phyloP scores from a whole-genome alignment of 2,329 filamentous ascomycete species.

The Endoconidiophora laricicola region DNA sequence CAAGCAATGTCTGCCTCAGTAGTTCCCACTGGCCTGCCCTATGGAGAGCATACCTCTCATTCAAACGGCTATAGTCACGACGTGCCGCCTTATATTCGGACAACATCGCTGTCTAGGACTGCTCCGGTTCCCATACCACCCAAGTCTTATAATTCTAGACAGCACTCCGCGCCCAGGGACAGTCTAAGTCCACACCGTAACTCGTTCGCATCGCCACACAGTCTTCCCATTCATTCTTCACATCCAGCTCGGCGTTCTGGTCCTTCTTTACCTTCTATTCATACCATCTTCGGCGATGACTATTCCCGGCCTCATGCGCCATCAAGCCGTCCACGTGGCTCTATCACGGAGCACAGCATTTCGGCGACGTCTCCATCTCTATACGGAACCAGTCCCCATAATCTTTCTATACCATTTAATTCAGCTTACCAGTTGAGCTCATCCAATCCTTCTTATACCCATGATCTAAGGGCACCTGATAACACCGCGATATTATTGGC shows the following conservation, averaged over 20 bases:
- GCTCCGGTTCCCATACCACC: slow-evolving; percentile 1
- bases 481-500: background rate
- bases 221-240: slow-evolving; percentile 1
- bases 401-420: no score
- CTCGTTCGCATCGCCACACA: background rate
- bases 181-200: background rate
- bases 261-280: slow-evolving; percentile 3
- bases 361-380: slow-evolving; percentile 5
- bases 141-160: slow-evolving; percentile 1
- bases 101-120: slow-evolving; percentile 2
- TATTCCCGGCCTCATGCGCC: background rate
- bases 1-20: slow-evolving; percentile 8
- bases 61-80: background rate
- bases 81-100: slow-evolving; percentile 2
- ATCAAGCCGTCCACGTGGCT: slow-evolving; percentile 1
- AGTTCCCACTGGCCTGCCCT: background rate
- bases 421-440: slow-evolving; percentile 11
- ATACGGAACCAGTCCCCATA: no score
- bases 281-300: slow-evolving; percentile 5
- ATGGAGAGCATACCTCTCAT: background rate
- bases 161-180: background rate
- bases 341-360: background rate
- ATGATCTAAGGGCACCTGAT: background rate
- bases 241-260: background rate
- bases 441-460: slow-evolving; percentile 4